Evolutionary conservation across 2,329 filamentous ascomycete species (phyloP), one percentile per base, ranked within the genome.

Genomic region (Cryphonectria carpinicola): DNA sequence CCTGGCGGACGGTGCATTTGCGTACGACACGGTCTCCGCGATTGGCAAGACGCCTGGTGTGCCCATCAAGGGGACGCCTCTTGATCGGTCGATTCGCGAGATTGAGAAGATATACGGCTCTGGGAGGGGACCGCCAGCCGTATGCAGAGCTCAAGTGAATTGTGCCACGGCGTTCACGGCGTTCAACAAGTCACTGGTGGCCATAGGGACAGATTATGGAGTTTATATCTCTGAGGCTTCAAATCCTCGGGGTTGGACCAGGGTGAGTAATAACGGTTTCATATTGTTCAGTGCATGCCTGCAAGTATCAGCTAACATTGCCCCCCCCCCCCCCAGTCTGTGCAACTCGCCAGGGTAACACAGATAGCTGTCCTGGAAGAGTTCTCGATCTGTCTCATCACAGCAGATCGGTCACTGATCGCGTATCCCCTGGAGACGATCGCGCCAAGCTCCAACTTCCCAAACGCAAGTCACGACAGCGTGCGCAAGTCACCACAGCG

Each of bases 341-440:
- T 98, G 35, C 89, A 90, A 78, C 89, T 90, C 74, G 84, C 84
- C 62, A 89, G 90, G 70, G 95, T 99, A 22, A 97, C 95, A 2
- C 96, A 99, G 79, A 93, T 99, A 64, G 92, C 96, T 0, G 93
- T 99, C 0, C 88, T 99, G 8, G 97, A 99, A 78, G 96, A 98
- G 74, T 98, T 98, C 79, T 96, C 94, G 60, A 86, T 98, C 19
- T 96, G 97, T 79, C 85, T 99, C 39, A 86, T 99, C 71, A 94
- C 98, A 74, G 90, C 95, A 0, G 96, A 99, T 81, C 95, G 95
- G 79, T 92, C 93, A 19, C 85, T 99, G 37, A 93, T 98, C 74
- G 95, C 95, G 2, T 98, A 98, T 79, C 95, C 97, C 68, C 88
- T 99, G 58, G 97, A 99, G 77, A 90, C 94, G 8, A 88, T 99